These are phyloP conservation scores for Alnus rubra DNA, from an alignment of 306 rosid genomes.

Conservation along the genomic window DNA sequence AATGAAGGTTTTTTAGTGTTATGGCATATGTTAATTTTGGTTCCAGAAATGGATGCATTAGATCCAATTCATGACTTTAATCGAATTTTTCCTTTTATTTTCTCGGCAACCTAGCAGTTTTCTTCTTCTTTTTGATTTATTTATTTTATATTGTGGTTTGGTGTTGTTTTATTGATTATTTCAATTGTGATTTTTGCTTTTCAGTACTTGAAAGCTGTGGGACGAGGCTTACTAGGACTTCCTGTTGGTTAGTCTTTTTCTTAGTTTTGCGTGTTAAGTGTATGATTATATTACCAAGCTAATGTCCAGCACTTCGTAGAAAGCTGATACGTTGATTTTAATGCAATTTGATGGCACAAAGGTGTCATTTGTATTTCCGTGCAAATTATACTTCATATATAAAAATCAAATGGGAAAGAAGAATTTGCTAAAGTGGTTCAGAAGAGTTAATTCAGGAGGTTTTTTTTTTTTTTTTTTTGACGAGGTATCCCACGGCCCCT, in stretches of 20 bases:
- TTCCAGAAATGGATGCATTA: neutral
- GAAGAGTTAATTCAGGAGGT: neutral
- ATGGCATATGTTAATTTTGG: neutral
- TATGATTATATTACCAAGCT: neutral
- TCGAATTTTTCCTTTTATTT: neutral
- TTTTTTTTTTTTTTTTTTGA: neutral
- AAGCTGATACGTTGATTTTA: neutral
- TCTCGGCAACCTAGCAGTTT: neutral
- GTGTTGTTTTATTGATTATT: neutral
- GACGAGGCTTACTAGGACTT: slow-evolving; percentile 72
- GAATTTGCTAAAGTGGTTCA: neutral
- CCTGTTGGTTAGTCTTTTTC: slow-evolving; percentile 63
- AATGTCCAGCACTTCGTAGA: neutral
- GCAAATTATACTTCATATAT: neutral
- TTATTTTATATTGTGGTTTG: neutral
- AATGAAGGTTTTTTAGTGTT: neutral
- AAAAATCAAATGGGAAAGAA: neutral
- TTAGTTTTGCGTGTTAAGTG: neutral
- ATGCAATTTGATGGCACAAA: too few species aligned
- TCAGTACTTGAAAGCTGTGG: slow-evolving; percentile 78
- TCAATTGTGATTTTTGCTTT: neutral
- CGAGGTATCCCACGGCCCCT: too few species aligned
- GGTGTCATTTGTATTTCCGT: neutral
- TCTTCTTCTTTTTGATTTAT: neutral
- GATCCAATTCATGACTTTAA: neutral